These are phyloP conservation scores for Diaporthe vaccinii DNA, from an alignment of 2,329 filamentous ascomycete species.

Conservation along the genomic window DNA sequence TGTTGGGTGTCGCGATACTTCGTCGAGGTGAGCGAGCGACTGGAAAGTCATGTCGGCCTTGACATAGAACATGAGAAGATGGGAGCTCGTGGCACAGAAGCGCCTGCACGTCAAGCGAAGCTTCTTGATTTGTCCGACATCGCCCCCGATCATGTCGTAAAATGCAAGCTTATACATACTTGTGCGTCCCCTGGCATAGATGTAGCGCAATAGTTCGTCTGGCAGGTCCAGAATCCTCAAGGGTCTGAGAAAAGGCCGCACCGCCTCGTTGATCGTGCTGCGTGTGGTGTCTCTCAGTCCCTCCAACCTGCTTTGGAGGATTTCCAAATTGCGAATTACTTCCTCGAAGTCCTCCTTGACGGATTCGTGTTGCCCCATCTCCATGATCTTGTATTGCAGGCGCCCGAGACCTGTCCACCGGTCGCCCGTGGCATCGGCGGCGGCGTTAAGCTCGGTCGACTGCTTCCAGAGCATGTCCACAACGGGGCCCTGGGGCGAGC, in stretches of 20 bases:
- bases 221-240: not conserved
- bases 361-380: not conserved
- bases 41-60: slow-evolving; percentile 27
- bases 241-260: not conserved
- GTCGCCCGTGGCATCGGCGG: not conserved
- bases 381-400: not conserved
- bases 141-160: not conserved
- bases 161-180: not conserved
- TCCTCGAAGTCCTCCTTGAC: not conserved
- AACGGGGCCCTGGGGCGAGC: not conserved
- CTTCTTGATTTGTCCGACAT: slow-evolving; percentile 35
- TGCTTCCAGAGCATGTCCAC: not conserved
- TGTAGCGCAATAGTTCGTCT: not conserved
- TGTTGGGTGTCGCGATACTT: slow-evolving; percentile 42
- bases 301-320: not conserved
- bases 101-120: slow-evolving; percentile 42
- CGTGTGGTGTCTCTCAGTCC: not conserved
- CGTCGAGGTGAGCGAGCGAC: slow-evolving; percentile 41
- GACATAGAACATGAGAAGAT: slow-evolving; percentile 41
- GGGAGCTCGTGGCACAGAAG: slow-evolving; percentile 42
- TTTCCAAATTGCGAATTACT: not conserved
- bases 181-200: not conserved
- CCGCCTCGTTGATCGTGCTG: not conserved
- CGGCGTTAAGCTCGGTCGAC: not conserved
- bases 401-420: not conserved